Evolutionary conservation across 176 grass and related monocot species (phyloP), one percentile per base, ranked within the genome.

Genomic region (Zea luxurians): DNA sequence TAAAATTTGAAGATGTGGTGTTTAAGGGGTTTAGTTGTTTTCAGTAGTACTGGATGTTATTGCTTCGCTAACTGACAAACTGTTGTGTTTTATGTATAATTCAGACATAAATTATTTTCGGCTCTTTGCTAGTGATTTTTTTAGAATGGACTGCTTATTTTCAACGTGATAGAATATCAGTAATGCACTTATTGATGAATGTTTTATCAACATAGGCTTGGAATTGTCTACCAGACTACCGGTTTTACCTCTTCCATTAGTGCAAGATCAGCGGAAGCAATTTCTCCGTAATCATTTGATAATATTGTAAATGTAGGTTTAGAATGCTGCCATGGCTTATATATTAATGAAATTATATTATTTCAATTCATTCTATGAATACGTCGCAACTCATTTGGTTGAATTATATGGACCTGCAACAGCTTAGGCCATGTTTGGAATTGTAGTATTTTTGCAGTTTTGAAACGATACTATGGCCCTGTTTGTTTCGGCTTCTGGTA

Each of bases 41-140:
- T 40, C 6, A 2, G 42, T 55, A 55, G 2, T 46, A 59, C 5
- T 42, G 37, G 35, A 11, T 70, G 2, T 53, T 35, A 13, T 71
- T 62, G 36, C 53, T 61, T 44, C 13, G 17, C 4, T 4, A 70
- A 52, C 37, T 70, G 40, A 36, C 43, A 42, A 84, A 40, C 52
- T 69, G 35, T 50, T 77, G 5, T 41, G 61, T 68, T 61, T 17
- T 44, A 52, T 43, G 8, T 52, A 44, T 70, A 13, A 53, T 78
- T 84, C n/a, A 63, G 36, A 68, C 52, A 78, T 21, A 42, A 52
- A 6, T 13, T 35, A 13, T 55, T 60, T 40, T 11, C 1, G 6
- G 50, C 55, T 46, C 52, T 52, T 83, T 61, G 7, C 43, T 13
- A 59, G 6, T 7, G 3, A 4, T 20, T 10, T 20, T 13, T 76